Conservation (phyloP, 129 eudicot species). For the Flaveria robusta region DNA sequence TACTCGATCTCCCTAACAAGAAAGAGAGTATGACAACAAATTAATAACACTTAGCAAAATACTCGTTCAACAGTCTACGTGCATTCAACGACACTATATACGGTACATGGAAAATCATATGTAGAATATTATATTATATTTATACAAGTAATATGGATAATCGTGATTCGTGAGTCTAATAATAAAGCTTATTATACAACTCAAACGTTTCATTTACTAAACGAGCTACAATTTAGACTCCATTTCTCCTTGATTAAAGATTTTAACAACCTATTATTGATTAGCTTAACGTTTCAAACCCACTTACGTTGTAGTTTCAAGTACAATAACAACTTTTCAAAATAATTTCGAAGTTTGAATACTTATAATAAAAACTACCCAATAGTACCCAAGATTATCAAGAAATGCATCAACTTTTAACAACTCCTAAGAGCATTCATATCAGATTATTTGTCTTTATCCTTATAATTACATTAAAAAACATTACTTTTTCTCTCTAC, state of each 20-base stretch:
- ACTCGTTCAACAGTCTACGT: background rate
- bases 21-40: background rate
- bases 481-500: too few relatives aligned
- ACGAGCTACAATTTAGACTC: too few relatives aligned
- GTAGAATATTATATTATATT: background rate
- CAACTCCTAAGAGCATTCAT: too few relatives aligned
- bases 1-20: conserved; percentile 26
- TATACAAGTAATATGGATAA: background rate
- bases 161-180: background rate
- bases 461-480: too few relatives aligned
- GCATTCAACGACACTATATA: background rate
- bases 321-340: too few relatives aligned
- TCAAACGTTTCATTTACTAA: too few relatives aligned
- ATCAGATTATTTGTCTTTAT: too few relatives aligned
- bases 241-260: background rate
- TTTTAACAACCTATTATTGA: background rate
- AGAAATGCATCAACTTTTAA: too few relatives aligned
- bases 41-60: background rate
- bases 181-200: background rate
- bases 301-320: too few relatives aligned
- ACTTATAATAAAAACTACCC: too few relatives aligned
- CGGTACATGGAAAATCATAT: background rate
- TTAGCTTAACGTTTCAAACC: background rate
- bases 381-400: too few relatives aligned
- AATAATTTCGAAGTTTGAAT: too few relatives aligned